Percentiles rank a stretch among this genome's conserved stretches.
phyloP scores from a whole-genome alignment of 1,284 basidiomycete species.

The Rhodotorula sp. region DNA sequence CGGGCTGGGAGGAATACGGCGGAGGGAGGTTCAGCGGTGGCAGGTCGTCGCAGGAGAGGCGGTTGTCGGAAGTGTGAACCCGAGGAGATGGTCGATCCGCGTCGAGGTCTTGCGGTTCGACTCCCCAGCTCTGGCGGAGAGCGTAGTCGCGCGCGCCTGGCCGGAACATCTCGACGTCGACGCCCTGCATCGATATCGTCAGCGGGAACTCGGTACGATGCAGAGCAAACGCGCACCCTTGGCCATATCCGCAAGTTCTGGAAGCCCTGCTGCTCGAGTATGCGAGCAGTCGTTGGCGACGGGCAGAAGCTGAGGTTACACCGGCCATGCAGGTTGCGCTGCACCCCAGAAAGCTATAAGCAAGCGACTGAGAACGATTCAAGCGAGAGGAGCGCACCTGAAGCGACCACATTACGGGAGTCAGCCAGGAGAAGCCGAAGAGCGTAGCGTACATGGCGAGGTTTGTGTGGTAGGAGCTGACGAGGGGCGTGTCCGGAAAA shows the following conservation, averaged over 20 bases:
- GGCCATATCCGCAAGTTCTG: slow-evolving; percentile 57
- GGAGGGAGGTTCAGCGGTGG: slow-evolving; percentile 37
- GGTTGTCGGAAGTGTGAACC: slow-evolving; percentile 38
- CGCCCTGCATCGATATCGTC: slow-evolving; percentile 43
- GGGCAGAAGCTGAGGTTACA: slow-evolving; percentile 57
- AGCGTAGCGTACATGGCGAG: slow-evolving; percentile 56
- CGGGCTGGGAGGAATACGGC: slow-evolving; percentile 40
- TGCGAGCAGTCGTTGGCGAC: slow-evolving; percentile 54
- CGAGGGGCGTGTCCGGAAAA: slow-evolving; percentile 53
- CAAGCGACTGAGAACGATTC: slow-evolving; percentile 10
- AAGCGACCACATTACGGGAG: slow-evolving; percentile 50
- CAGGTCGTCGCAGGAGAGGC: slow-evolving; percentile 36
- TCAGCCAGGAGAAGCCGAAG: slow-evolving; percentile 56
- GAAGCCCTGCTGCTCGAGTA: slow-evolving; percentile 54
- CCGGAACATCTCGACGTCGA: slow-evolving; percentile 52
- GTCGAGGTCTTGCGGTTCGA: slow-evolving; percentile 21
- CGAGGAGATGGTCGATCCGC: slow-evolving; percentile 17
- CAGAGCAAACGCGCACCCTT: slow-evolving; percentile 44
- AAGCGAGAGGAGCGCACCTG: slow-evolving; percentile 23
- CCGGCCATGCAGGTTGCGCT: slow-evolving; percentile 28
- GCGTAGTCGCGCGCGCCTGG: slow-evolving; percentile 51
- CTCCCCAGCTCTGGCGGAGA: slow-evolving; percentile 54
- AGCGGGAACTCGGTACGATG: background rate
- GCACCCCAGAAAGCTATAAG: slow-evolving; percentile 8
- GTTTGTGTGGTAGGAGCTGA: slow-evolving; percentile 59